Evolutionary conservation across 2,329 filamentous ascomycete species (phyloP), one percentile per base, ranked within the genome.

Genomic region (Ophiosphaerella korrae): DNA sequence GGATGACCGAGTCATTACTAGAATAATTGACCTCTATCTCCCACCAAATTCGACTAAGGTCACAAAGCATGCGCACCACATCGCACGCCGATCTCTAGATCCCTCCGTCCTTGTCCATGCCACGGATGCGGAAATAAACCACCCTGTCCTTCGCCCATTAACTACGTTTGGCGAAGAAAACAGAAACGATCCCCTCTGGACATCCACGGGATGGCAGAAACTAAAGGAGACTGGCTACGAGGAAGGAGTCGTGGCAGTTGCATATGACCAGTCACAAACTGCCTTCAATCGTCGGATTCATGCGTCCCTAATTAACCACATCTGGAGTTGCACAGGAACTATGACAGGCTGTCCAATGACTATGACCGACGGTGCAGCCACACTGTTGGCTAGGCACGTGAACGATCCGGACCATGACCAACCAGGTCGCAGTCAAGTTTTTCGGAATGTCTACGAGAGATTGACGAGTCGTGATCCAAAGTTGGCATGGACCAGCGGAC

Each of bases 401-500:
- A 23, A 42, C 3, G 62, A 64, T 41, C 29, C 37, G 3, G 67
- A 71, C 53, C 59, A 55, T 0, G 63, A 68, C 18, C 65, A 71
- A 38, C 53, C 57, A 1, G 67, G 67, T 3, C 59, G 64, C 3
- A 72, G 73, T 7, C 57, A 59, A 14, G 79, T 85, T 0, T 78
- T 85, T 41, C 74, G 79, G 33, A 77, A 82, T 35, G 82, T 82
- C 3, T 84, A 80, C 55, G 63, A 72, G 5, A 80, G 80, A 11
- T 73, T 89, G 3, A 82, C 75, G 1, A 83, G 80, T 3, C 75
- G 81, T 4, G 78, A 87, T 45, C 73, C 77, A 0, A 47, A 62
- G 0, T 57, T 71, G 14, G 82, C 83, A 0, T 90, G 87, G 88
- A 90, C 87, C 0, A 88, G 83, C 35, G 87, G 87, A 0, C 88